Conservation (phyloP, 2,329 filamentous ascomycete species). For the Daldinia eschscholtzii region DNA sequence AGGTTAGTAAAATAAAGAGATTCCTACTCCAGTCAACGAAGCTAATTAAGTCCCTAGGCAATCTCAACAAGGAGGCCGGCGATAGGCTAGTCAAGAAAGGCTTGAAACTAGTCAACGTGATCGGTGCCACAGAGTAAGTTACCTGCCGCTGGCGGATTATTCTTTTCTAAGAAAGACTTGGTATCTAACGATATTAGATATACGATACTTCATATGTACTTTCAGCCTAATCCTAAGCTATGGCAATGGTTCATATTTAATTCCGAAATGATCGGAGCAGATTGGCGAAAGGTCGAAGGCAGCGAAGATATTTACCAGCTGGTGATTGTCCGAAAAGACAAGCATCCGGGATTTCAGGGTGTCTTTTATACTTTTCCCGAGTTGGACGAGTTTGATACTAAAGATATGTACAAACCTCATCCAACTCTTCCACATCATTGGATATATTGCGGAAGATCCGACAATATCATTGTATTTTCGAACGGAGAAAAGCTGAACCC, state of each 20-base stretch:
- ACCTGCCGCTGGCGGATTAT: too few relatives aligned
- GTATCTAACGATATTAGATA: slow-evolving; percentile 50
- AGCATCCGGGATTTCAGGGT: slow-evolving; percentile 52
- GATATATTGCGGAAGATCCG: slow-evolving; percentile 55
- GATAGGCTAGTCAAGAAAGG: slow-evolving; percentile 55
- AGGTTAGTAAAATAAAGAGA: slow-evolving; percentile 48
- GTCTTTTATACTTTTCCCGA: slow-evolving; percentile 51
- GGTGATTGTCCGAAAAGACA: slow-evolving; percentile 55
- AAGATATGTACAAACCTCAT: slow-evolving; percentile 60
- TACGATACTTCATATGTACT: slow-evolving; percentile 53
- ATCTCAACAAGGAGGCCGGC: slow-evolving; percentile 55
- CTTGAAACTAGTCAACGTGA: slow-evolving; percentile 54
- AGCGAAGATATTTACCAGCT: slow-evolving; percentile 56
- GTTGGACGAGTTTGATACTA: slow-evolving; percentile 57
- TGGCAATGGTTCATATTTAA: slow-evolving; percentile 62
- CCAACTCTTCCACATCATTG: slow-evolving; percentile 56
- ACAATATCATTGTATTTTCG: slow-evolving; percentile 64
- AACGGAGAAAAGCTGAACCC: slow-evolving; percentile 67
- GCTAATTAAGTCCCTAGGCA: slow-evolving; percentile 50
- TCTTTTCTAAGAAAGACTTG: background rate
- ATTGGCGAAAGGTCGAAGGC: slow-evolving; percentile 55
- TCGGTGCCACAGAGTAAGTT: slow-evolving; percentile 59
- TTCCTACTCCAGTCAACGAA: background rate
- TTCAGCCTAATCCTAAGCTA: slow-evolving; percentile 51
- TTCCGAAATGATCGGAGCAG: slow-evolving; percentile 57